These are phyloP conservation scores for Kodamaea anthophila DNA, from an alignment of 1,139 yeast genomes.

Conservation along the genomic window DNA sequence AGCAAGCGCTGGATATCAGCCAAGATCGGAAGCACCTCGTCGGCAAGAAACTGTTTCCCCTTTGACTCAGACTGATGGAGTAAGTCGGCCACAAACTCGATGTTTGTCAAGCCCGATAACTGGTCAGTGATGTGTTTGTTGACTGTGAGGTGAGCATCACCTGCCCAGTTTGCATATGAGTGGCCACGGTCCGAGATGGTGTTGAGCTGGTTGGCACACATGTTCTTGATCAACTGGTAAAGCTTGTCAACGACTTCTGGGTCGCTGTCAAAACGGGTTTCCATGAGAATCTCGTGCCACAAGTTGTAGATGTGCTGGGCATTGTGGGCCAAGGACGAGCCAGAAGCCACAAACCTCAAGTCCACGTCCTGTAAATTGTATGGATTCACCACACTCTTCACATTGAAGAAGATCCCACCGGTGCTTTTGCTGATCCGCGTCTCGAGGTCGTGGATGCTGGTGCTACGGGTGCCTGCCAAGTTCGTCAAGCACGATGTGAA, in stretches of 20 bases:
- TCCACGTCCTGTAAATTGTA: conserved; percentile 35
- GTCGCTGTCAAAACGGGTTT: conserved; percentile 53
- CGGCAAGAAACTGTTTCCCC: conserved; percentile 48
- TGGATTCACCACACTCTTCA: conserved; percentile 55
- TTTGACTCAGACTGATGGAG: conserved; percentile 41
- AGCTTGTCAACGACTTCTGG: conserved; percentile 62
- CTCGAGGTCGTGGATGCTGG: conserved; percentile 75
- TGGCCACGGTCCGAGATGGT: conserved; percentile 86
- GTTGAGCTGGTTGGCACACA: conserved; percentile 75
- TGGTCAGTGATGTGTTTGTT: conserved; percentile 57
- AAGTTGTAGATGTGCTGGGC: conserved; percentile 53
- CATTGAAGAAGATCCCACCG: conserved; percentile 70
- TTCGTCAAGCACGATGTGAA: conserved; percentile 77
- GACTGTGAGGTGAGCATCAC: conserved; percentile 59
- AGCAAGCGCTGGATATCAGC: conserved; percentile 47
- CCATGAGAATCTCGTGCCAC: conserved; percentile 61
- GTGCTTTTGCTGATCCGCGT: conserved; percentile 76
- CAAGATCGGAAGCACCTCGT: conserved; percentile 59
- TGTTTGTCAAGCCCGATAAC: conserved; percentile 69
- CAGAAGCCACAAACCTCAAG: conserved; percentile 50
- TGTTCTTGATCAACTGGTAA: conserved; percentile 61
- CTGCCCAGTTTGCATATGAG: conserved; percentile 65
- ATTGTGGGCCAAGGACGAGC: conserved; percentile 70
- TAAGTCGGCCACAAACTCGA: conserved; percentile 61
- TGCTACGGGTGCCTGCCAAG: conserved; percentile 66